Evolutionary conservation across 2,329 filamentous ascomycete species (phyloP), one percentile per base, ranked within the genome.

Genomic region (Phialophora tarda): DNA sequence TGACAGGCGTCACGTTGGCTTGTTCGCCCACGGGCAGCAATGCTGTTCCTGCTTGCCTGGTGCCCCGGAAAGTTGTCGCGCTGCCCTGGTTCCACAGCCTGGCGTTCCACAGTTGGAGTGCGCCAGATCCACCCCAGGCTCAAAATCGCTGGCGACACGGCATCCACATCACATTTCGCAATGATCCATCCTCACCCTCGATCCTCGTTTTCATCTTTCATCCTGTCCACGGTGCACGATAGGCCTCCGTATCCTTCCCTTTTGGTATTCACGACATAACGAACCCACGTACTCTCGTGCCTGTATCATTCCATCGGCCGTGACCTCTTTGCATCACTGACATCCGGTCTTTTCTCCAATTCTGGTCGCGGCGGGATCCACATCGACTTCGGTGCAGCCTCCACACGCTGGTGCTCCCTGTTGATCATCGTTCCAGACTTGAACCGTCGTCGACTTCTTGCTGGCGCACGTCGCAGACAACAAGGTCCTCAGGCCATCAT

Each of bases 361-460:
- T 63, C 59, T 21, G 47, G 53, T 48, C 56, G 34, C 26, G 50
- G 17, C 47, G 59, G 65, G 41, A 63, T 64, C 66, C 63, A 63
- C 63, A 28, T 60, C 59, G 48, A 50, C 57, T 62, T 56, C 48
- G 58, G 44, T 62, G 57, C 63, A 66, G 62, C 61, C 64, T 61
- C 65, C 68, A 50, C 65, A 66, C 64, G 63, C 59, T 65, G 63
- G 59, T 44, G 54, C 59, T 57, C 60, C 61, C 64, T 68, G 62
- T 55, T 67, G 58, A 67, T 68, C 62, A 60, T 48, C 59, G 56
- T 41, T 58, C 41, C 62, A 55, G 53, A 63, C 34, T 59, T 51
- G 47, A 60, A 47, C 61, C 61, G 48, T 44, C 53, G 41, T 30
- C 2, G 38, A 32, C 53, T 53, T 26, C 28, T 34, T 47, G 59